Percentiles rank a stretch among this genome's conserved stretches.
These are phyloP conservation scores for Globisporangium emineosum DNA, from an alignment of 352 stramenopile species.

Conservation along the genomic window DNA sequence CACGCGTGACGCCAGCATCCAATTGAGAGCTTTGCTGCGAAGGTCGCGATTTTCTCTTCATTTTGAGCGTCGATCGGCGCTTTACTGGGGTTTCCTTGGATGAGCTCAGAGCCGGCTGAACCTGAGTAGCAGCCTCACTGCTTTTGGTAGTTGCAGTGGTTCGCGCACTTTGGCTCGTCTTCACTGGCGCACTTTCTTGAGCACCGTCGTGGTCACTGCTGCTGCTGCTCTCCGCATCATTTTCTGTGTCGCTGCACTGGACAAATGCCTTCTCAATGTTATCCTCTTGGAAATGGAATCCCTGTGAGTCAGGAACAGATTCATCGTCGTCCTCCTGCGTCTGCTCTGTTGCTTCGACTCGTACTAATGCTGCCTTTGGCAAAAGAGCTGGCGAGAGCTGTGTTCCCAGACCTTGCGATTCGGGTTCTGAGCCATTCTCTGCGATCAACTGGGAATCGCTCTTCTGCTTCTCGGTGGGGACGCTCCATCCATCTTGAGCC, in stretches of 20 bases:
- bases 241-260: constrained; percentile 45
- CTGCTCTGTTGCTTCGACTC: constrained; percentile 3
- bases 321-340: background rate
- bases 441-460: constrained; percentile 74
- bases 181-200: background rate
- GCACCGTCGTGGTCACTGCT: background rate
- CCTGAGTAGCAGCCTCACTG: background rate
- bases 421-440: constrained; percentile 45
- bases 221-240: constrained; percentile 18
- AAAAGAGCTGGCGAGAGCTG: background rate
- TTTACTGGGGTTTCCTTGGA: background rate
- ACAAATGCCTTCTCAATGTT: constrained; percentile 53
- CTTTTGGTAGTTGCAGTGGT: too few species aligned
- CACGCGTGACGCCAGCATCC: background rate
- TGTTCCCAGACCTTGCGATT: constrained; percentile 25
- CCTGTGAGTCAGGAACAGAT: constrained; percentile 28
- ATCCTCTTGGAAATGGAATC: constrained; percentile 43
- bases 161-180: background rate
- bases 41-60: background rate
- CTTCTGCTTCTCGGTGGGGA: constrained; percentile 12
- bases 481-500: constrained; percentile 51
- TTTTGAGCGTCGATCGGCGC: background rate
- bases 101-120: background rate
- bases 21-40: constrained; percentile 1
- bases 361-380: background rate